Evolutionary conservation across 352 stramenopile genomes (phyloP), one percentile per base, ranked within the genome.

Genomic region (Phytophthora chlamydospora): DNA sequence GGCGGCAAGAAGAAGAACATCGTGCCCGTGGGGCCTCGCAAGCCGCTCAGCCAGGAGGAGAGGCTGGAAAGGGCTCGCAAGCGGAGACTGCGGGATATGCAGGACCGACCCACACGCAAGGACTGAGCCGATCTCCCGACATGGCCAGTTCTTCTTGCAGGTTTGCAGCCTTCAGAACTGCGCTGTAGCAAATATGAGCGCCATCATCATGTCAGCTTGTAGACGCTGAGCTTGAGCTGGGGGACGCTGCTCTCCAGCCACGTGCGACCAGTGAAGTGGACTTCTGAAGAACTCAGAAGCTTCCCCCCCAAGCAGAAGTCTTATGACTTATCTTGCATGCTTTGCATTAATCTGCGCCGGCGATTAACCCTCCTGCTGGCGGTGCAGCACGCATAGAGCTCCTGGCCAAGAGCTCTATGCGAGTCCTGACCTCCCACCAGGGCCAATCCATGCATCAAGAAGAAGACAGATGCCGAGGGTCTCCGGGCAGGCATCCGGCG

Each of bases 1-100:
- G n/a, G 35, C 29, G 50, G 75, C 42, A 72, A 80, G 52, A 77
- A 76, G 35, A 55, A 76, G 21, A 89, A 87, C 34, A 70, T 89
- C 12, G 74, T 88, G 31, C 73, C 76, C 16, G 75, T 82, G 17
- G 75, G 77, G 6, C 58, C 78, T 51, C 75, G 82, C 14, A 89
- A 88, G 36, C 73, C 80, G 17, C 67, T 91, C n/a, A 89, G 69
- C 4, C 80, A 91, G 45, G 82, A 88, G 51, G 71, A 91, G 52
- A 71, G 79, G 0, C 76, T 89, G 12, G 82, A 91, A 38, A 73
- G 82, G 6, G 82, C 82, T 17, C 69, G 78, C 13, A 91, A 89
- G 53, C 59, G 82, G 9, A 68, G 82, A 7, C 50, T 88, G 42
- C 59, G 80, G 2, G 82, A 91, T 49, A 91, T 91, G 82, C 77